A percentile compares a stretch with the other conserved stretches of the same genome.
These are phyloP conservation scores for Pterocarpus santalinus DNA, from an alignment of 306 rosid genomes.

Conservation along the genomic window DNA sequence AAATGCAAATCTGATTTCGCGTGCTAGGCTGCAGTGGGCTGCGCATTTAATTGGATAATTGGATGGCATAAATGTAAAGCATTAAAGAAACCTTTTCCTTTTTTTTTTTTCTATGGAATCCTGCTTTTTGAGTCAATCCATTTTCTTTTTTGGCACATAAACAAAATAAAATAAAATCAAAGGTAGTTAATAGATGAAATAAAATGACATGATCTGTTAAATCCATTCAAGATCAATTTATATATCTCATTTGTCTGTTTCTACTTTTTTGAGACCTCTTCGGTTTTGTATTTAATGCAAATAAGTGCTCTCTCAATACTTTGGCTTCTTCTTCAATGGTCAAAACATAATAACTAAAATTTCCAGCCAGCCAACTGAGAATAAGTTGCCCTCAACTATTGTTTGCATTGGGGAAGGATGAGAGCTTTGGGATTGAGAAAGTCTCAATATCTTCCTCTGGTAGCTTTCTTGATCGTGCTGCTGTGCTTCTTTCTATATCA, in stretches of 20 bases:
- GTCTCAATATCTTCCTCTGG: slow-evolving; percentile 10
- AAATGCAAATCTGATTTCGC: slow-evolving; percentile 28
- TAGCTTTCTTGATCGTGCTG: slow-evolving; percentile 43
- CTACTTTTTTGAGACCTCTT: slow-evolving; percentile 15
- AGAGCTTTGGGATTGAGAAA: slow-evolving; percentile 36
- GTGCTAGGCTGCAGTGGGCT: not conserved
- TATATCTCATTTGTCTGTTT: not conserved
- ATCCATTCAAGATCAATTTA: no score
- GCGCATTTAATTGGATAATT: not conserved
- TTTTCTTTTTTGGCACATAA: not conserved
- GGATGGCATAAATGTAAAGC: not conserved
- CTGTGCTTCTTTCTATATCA: slow-evolving; percentile 36
- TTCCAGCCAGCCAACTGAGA: not conserved
- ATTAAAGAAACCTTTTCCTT: not conserved
- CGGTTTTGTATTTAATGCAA: slow-evolving; percentile 30
- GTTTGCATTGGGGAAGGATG: slow-evolving; percentile 19
- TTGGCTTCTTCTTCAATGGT: not conserved
- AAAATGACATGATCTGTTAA: no score
- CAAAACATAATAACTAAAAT: slow-evolving; percentile 6
- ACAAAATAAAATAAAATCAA: no score
- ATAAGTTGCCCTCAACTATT: slow-evolving; percentile 12
- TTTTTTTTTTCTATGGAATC: not conserved
- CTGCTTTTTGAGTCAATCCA: slow-evolving; percentile 15
- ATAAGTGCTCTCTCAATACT: not conserved
- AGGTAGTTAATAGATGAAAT: no score